Evolutionary conservation across 23 red algal genomes (phyloP).

Genomic region (Gracilaria vermiculophylla): DNA sequence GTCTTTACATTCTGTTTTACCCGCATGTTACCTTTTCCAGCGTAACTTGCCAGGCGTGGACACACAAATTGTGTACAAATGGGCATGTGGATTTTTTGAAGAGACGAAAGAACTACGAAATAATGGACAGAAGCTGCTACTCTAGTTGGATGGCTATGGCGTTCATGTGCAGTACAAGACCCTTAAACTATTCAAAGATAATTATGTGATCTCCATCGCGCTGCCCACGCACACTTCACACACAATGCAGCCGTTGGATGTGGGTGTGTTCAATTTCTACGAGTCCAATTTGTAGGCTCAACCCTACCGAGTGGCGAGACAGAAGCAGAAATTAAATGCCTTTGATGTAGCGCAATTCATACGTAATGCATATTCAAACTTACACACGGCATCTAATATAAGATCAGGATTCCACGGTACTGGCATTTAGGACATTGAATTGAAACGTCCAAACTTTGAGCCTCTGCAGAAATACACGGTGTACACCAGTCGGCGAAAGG

Average conservation of each 20-base stretch:
- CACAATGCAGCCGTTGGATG: slow-evolving; percentile 11
- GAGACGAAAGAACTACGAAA: neutral
- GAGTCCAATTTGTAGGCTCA: neutral
- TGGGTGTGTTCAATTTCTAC: slow-evolving; percentile 9
- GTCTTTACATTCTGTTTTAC: neutral
- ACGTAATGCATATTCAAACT: neutral
- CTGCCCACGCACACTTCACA: slow-evolving; percentile 37
- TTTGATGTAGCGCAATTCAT: slow-evolving; percentile 4
- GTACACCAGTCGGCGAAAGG: neutral
- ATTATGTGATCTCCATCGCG: neutral
- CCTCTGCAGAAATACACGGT: neutral
- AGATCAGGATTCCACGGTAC: neutral
- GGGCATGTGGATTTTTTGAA: slow-evolving; percentile 29
- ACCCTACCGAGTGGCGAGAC: neutral
- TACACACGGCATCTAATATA: neutral
- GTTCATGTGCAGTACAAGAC: slow-evolving; percentile 30
- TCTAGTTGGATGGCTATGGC: slow-evolving; percentile 17
- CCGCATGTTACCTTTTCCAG: slow-evolving; percentile 17
- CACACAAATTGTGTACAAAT: slow-evolving; percentile 10
- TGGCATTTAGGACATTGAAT: neutral
- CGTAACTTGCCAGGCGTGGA: neutral
- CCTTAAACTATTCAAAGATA: slow-evolving; percentile 12
- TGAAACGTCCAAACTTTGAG: neutral
- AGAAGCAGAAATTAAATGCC: neutral
- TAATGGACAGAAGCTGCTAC: neutral